Percentiles rank a stretch among this genome's conserved stretches.
Conservation (phyloP, 1,284 basidiomycete genomes). For the Ustilago curta region DNA sequence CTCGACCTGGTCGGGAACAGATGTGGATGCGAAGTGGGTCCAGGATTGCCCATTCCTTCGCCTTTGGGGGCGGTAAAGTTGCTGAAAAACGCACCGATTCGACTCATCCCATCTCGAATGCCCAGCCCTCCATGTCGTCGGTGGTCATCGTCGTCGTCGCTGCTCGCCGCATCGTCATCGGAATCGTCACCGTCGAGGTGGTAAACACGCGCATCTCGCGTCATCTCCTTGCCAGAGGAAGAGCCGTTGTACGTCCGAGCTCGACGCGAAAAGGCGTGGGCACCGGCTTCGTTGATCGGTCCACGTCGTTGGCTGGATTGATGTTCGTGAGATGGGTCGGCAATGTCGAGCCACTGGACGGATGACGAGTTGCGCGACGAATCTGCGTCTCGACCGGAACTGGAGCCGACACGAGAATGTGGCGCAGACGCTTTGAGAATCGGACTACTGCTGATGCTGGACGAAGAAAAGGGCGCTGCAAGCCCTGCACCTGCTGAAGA, state of each 20-base stretch:
- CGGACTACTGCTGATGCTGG: constrained; percentile 17
- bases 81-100: constrained; percentile 41
- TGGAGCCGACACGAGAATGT: constrained; percentile 10
- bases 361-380: constrained; percentile 21
- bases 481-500: constrained; percentile 48
- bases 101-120: constrained; percentile 34
- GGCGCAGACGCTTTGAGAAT: constrained; percentile 29
- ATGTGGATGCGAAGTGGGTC: constrained; percentile 47
- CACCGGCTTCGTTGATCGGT: constrained; percentile 33
- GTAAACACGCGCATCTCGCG: constrained; percentile 25
- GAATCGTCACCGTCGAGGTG: constrained; percentile 19
- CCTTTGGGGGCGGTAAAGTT: constrained; percentile 54
- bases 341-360: constrained; percentile 56
- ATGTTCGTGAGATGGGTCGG: constrained; percentile 30
- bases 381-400: constrained; percentile 7
- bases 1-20: constrained; percentile 22
- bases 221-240: constrained; percentile 23
- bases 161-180: background rate
- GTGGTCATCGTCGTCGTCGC: constrained; percentile 24
- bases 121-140: constrained; percentile 25
- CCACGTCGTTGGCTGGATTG: background rate
- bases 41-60: constrained; percentile 55
- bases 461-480: constrained; percentile 15
- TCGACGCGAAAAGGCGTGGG: constrained; percentile 28
- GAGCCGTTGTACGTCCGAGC: constrained; percentile 27